These are phyloP conservation scores for Leccinum ochraceum DNA, from an alignment of 768 basidiomycete species.

Conservation along the genomic window DNA sequence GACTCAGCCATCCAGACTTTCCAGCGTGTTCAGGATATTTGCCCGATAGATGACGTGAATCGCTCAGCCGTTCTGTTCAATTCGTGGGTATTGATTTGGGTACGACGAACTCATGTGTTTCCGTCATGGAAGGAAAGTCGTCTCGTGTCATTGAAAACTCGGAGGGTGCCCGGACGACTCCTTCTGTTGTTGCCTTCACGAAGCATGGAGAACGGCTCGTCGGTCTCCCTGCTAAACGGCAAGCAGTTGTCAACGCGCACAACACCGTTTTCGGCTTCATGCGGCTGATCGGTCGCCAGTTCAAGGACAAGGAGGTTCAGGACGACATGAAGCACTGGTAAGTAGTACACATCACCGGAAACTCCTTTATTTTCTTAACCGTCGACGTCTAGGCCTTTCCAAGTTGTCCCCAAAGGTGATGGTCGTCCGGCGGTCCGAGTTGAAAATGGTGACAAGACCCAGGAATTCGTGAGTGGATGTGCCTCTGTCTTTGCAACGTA, in stretches of 20 bases:
- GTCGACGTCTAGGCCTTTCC: conserved; percentile 65
- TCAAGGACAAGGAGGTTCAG: conserved; percentile 90
- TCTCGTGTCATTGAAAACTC: conserved; percentile 96
- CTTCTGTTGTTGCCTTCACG: conserved; percentile 98
- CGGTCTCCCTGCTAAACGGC: conserved; percentile 95
- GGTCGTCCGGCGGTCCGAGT: conserved; percentile 82
- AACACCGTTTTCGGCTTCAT: conserved; percentile 97
- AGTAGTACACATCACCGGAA: conserved; percentile 17
- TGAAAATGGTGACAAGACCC: conserved; percentile 81
- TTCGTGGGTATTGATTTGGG: conserved; percentile 96
- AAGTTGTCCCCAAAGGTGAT: conserved; percentile 68
- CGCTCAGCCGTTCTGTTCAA: too few species aligned
- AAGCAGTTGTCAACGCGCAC: conserved; percentile 92
- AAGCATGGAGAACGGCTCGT: conserved; percentile 97
- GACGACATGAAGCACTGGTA: conserved; percentile 87
- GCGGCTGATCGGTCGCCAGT: conserved; percentile 92
- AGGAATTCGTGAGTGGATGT: conserved; percentile 66
- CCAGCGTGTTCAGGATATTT: too few species aligned
- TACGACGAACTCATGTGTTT: conserved; percentile 89
- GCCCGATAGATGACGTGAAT: too few species aligned
- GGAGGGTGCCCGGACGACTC: conserved; percentile 97
- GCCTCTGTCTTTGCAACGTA: conserved; percentile 1
- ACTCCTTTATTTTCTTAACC: not conserved
- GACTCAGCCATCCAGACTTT: too few species aligned
- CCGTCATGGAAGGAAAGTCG: conserved; percentile 94